Evolutionary conservation across 169 alveolate genomes (phyloP).

Genomic region (Plasmodium knowlesi): DNA sequence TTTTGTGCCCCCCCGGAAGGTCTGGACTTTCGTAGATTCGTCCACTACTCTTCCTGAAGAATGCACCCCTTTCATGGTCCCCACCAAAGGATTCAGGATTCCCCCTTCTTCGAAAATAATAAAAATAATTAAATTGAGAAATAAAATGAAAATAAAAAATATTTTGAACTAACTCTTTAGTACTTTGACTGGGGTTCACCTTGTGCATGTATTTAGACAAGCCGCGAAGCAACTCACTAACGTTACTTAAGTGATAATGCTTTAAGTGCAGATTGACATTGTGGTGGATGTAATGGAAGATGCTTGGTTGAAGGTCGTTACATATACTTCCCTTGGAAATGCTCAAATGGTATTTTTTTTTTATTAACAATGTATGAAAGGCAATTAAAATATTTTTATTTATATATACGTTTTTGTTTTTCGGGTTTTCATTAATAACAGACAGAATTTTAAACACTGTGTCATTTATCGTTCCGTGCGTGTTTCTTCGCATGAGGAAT

Average conservation of each 20-base stretch:
- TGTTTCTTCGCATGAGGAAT: background rate
- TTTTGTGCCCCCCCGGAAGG: background rate
- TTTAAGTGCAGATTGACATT: constrained; percentile 17
- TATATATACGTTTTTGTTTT: constrained; percentile 41
- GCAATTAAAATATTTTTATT: constrained; percentile 7
- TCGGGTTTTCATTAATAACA: background rate
- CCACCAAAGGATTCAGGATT: background rate
- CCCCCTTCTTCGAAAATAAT: background rate
- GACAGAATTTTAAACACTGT: background rate
- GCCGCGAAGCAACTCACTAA: background rate
- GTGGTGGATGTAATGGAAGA: constrained; percentile 50
- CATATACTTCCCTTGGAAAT: constrained; percentile 25
- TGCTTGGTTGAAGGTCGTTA: constrained; percentile 12
- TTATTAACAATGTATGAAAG: constrained; percentile 31
- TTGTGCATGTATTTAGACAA: constrained; percentile 34
- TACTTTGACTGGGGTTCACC: constrained; percentile 1
- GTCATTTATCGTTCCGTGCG: background rate
- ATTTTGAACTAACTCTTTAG: constrained; percentile 19
- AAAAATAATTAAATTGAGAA: constrained; percentile 9
- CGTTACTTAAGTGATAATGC: constrained; percentile 20
- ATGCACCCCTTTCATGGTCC: background rate
- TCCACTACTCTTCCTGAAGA: background rate
- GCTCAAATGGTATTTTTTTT: constrained; percentile 6
- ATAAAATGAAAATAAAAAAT: constrained; percentile 35
- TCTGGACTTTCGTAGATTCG: background rate